A percentile compares a stretch with the other conserved stretches of the same genome.
Conservation (phyloP, 176 grass and related monocot genomes). For the barley (Hordeum vulgare) region DNA sequence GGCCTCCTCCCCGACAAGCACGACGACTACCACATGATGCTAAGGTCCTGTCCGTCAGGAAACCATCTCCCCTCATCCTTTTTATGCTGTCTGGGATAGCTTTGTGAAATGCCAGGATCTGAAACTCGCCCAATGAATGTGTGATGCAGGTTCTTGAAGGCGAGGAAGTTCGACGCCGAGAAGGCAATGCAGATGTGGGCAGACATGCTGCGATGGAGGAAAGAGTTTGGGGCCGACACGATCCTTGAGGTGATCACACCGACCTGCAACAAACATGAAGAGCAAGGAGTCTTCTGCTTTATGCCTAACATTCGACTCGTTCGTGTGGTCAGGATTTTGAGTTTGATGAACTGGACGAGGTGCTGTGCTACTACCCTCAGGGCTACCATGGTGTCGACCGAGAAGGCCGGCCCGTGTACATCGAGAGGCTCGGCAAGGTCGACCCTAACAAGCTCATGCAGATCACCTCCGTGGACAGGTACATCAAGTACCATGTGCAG, state of each 20-base stretch:
- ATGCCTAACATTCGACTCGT: background rate
- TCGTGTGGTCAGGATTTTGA: constrained; percentile 62
- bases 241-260: constrained; percentile 66
- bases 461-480: constrained; percentile 77
- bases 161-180: constrained; percentile 81
- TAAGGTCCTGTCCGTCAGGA: constrained; percentile 41
- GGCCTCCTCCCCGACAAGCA: constrained; percentile 74
- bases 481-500: constrained; percentile 98
- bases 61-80: background rate
- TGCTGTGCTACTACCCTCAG: constrained; percentile 79
- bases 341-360: constrained; percentile 79
- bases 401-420: constrained; percentile 81
- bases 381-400: constrained; percentile 87
- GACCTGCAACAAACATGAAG: background rate
- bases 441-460: constrained; percentile 84
- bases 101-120: background rate
- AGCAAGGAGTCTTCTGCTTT: background rate
- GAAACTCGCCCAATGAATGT: background rate
- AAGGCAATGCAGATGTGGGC: constrained; percentile 95
- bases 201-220: constrained; percentile 94
- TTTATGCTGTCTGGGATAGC: background rate
- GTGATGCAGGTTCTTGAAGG: constrained; percentile 74
- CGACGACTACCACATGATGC: constrained; percentile 92
- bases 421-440: constrained; percentile 92
- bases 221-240: constrained; percentile 80